Percentiles rank a stretch among this genome's conserved stretches.
Conservation (phyloP, 2,329 filamentous ascomycete species). For the Basipetospora chlamydospora region DNA sequence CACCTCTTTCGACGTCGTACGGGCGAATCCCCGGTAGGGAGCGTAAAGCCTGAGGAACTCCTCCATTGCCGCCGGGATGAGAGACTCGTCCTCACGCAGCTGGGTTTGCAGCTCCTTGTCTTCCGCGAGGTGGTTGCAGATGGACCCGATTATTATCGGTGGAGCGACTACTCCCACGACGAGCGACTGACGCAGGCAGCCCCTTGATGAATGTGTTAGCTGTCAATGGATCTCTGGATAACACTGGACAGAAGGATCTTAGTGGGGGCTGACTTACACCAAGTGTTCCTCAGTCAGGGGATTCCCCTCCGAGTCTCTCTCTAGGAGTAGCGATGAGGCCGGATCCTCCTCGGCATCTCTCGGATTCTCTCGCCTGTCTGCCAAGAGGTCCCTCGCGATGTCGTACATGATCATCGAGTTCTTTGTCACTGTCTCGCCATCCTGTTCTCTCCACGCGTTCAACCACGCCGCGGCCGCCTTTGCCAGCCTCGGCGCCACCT, state of each 20-base stretch:
- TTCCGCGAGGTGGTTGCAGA: constrained; percentile 10
- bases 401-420: constrained; percentile 10
- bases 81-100: constrained; percentile 8
- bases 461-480: constrained; percentile 9
- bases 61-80: constrained; percentile 11
- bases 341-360: constrained; percentile 10
- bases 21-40: constrained; percentile 10
- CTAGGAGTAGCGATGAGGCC: constrained; percentile 9
- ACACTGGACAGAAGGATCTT: neutral
- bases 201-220: constrained; percentile 5
- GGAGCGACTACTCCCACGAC: constrained; percentile 11
- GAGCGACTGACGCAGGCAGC: constrained; percentile 10
- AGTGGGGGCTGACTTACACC: constrained; percentile 7
- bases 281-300: constrained; percentile 10
- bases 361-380: constrained; percentile 9
- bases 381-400: constrained; percentile 9
- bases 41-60: constrained; percentile 11
- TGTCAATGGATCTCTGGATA: neutral
- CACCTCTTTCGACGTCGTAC: constrained; percentile 8
- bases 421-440: constrained; percentile 8
- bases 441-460: constrained; percentile 10
- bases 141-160: constrained; percentile 10
- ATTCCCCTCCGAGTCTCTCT: constrained; percentile 9
- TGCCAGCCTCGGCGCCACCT: constrained; percentile 9
- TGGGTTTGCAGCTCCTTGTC: constrained; percentile 8